Evolutionary conservation across 371 early-diverging fungal genomes (phyloP).

Genomic region (Apophysomyces variabilis): DNA sequence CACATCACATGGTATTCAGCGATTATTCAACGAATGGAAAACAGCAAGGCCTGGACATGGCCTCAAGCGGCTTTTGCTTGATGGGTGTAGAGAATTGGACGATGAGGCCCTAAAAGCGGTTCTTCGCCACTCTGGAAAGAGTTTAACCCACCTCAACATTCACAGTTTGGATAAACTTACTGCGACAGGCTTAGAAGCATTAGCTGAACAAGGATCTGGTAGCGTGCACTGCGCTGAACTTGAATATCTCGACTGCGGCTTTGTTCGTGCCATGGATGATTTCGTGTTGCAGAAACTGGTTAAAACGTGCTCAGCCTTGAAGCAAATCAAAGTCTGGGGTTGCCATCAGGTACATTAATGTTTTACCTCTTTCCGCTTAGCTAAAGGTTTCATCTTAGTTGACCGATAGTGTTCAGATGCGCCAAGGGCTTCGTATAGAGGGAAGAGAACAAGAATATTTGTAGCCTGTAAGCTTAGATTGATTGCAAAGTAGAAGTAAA

Average conservation of each 20-base stretch:
- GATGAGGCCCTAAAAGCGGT: constrained; percentile 66
- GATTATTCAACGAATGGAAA: constrained; percentile 59
- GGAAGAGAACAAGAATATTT: constrained; percentile 4
- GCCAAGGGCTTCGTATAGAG: background rate
- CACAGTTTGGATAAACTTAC: constrained; percentile 80
- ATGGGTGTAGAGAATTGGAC: constrained; percentile 56
- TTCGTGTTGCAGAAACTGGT: constrained; percentile 62
- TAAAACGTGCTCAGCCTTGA: constrained; percentile 45
- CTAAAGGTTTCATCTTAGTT: background rate
- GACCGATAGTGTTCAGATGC: constrained; percentile 12
- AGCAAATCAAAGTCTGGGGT: constrained; percentile 71
- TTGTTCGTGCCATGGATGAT: constrained; percentile 78
- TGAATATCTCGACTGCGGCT: constrained; percentile 67
- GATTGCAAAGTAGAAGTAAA: too few relatives aligned
- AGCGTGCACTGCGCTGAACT: constrained; percentile 44
- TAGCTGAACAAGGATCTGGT: constrained; percentile 36
- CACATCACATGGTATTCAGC: constrained; percentile 61
- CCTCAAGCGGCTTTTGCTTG: constrained; percentile 56
- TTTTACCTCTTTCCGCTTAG: background rate
- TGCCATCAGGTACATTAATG: constrained; percentile 51
- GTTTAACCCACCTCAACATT: constrained; percentile 60
- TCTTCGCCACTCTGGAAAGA: constrained; percentile 60
- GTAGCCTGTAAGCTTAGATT: background rate
- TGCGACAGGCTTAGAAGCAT: constrained; percentile 49
- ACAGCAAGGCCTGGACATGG: constrained; percentile 34